These are phyloP conservation scores for Candida ficus DNA, from an alignment of 805 yeast species.

Conservation along the genomic window DNA sequence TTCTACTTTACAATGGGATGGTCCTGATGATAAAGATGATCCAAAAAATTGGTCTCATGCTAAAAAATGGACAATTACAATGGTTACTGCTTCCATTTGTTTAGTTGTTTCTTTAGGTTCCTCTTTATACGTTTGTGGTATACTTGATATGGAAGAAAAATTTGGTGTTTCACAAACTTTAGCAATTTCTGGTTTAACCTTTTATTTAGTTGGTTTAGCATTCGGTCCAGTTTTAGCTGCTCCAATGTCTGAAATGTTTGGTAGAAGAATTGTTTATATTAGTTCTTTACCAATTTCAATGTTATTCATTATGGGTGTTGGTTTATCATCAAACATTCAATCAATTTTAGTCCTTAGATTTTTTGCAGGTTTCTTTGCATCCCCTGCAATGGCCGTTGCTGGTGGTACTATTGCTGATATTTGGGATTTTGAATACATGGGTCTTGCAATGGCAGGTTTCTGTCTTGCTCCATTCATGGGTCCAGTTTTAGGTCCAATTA, in stretches of 20 bases:
- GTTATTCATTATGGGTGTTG: slow-evolving; percentile 73
- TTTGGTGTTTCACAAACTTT: slow-evolving; percentile 56
- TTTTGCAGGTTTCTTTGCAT: slow-evolving; percentile 69
- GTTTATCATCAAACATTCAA: slow-evolving; percentile 55
- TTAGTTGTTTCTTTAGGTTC: slow-evolving; percentile 72
- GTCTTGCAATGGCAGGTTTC: slow-evolving; percentile 73
- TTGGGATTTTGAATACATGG: slow-evolving; percentile 61
- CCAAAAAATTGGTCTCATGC: slow-evolving; percentile 65
- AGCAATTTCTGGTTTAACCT: slow-evolving; percentile 62
- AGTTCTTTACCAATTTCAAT: slow-evolving; percentile 59
- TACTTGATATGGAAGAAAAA: slow-evolving; percentile 43
- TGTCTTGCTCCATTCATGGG: slow-evolving; percentile 79
- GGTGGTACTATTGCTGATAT: slow-evolving; percentile 81
- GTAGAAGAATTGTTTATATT: slow-evolving; percentile 58
- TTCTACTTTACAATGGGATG: slow-evolving; percentile 50
- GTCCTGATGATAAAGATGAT: slow-evolving; percentile 53
- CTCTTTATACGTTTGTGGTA: slow-evolving; percentile 63
- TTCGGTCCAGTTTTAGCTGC: slow-evolving; percentile 68
- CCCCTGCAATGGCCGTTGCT: slow-evolving; percentile 80
- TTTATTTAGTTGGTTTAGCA: slow-evolving; percentile 67
- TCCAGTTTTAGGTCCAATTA: slow-evolving; percentile 71
- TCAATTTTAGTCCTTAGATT: slow-evolving; percentile 64
- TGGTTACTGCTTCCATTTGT: slow-evolving; percentile 60
- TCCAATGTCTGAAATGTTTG: slow-evolving; percentile 65
- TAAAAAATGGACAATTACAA: slow-evolving; percentile 62